Conservation (phyloP, 208 protist genomes). For the Crithidia sp. region DNA sequence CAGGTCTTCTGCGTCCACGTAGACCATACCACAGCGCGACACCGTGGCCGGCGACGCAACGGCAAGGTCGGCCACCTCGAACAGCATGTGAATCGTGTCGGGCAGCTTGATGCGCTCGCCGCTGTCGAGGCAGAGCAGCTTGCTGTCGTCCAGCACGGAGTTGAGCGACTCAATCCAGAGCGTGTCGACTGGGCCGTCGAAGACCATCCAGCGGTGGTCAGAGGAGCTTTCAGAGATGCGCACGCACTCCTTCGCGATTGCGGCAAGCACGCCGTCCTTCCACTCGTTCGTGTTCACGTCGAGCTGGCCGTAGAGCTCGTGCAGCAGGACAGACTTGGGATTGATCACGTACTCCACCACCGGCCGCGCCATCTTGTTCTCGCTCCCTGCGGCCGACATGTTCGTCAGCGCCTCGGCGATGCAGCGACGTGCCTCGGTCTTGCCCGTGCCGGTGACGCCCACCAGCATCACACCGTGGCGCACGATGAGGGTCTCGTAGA, state of each 20-base stretch:
- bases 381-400: conserved; percentile 62
- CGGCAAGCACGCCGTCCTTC: conserved; percentile 92
- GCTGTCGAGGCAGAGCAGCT: conserved; percentile 98
- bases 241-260: conserved; percentile 92
- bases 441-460: conserved; percentile 97
- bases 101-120: conserved; percentile 97
- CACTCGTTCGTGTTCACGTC: conserved; percentile 96
- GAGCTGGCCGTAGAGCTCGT: conserved; percentile 97
- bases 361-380: conserved; percentile 74
- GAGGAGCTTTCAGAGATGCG: conserved; percentile 75
- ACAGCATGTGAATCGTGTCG: conserved; percentile 96
- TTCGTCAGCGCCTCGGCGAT: conserved; percentile 79
- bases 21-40: conserved; percentile 98
- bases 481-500: conserved; percentile 98
- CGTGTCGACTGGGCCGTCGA: conserved; percentile 99
- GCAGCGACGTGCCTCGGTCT: conserved; percentile 90
- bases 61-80: conserved; percentile 97
- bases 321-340: conserved; percentile 97
- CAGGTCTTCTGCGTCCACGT: conserved; percentile 93
- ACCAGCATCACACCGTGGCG: conserved; percentile 99
- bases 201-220: conserved; percentile 97
- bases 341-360: conserved; percentile 96
- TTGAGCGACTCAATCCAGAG: conserved; percentile 99
- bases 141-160: conserved; percentile 98
- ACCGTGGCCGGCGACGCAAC: conserved; percentile 98